phyloP scores from a whole-genome alignment of 106 monocot species.

The Amphibolis antarctica region DNA sequence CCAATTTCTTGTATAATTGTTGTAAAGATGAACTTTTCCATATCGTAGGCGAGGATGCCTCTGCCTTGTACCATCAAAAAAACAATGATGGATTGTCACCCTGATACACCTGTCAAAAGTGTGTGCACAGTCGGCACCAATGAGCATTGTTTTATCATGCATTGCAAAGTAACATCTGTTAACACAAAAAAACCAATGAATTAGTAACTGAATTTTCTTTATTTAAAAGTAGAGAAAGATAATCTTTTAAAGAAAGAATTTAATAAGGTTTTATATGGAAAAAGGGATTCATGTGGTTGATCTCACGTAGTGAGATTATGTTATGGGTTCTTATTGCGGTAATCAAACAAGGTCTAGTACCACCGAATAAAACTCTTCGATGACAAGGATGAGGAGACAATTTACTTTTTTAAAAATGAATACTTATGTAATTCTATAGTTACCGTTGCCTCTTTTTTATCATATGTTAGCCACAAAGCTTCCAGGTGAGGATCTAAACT shows the following conservation, averaged over 20 bases:
- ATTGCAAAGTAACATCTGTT: constrained; percentile 57
- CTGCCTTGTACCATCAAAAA: constrained; percentile 75
- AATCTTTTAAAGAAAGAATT: not conserved
- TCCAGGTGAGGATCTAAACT: no score
- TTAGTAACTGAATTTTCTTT: not conserved
- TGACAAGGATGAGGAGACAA: no score
- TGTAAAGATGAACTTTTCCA: constrained; percentile 84
- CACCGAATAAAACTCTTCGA: no score
- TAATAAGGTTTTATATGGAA: not conserved
- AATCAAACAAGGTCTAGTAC: no score
- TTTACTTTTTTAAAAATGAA: no score
- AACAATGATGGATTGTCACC: constrained; percentile 88
- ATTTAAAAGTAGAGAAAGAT: not conserved
- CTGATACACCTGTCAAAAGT: constrained; percentile 57
- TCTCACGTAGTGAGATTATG: no score
- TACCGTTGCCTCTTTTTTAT: no score
- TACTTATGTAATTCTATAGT: no score
- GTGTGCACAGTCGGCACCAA: constrained; percentile 45
- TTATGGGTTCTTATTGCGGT: no score
- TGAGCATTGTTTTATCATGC: constrained; percentile 76
- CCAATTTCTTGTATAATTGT: constrained; percentile 88
- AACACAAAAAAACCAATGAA: not conserved
- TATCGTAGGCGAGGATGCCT: constrained; percentile 82
- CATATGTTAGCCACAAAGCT: no score
- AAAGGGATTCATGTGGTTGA: no score